Evolutionary conservation across 169 alveolate species (phyloP), one percentile per base, ranked within the genome.

Genomic region (Miamiensis avidus): DNA sequence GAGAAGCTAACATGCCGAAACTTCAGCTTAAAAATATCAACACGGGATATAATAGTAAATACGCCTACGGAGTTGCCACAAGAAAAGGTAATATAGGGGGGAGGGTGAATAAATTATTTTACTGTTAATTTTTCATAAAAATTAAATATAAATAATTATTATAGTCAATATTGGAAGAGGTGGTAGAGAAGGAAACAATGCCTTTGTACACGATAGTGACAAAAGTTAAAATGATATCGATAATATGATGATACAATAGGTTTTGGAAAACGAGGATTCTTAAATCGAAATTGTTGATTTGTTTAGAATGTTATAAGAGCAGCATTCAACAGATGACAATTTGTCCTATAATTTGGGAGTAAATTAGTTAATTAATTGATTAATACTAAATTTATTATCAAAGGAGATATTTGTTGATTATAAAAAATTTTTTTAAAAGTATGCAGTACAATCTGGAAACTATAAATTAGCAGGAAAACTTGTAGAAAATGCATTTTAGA

Each of bases 131-230:
- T n/a, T n/a, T n/a, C n/a, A n/a, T n/a, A n/a, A n/a, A n/a, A n/a
- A n/a, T n/a, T n/a, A n/a, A n/a, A n/a, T n/a, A n/a, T n/a, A n/a
- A n/a, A n/a, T n/a, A n/a, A n/a, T n/a, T n/a, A n/a, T n/a, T n/a
- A n/a, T n/a, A n/a, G n/a, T n/a, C n/a, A n/a, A n/a, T n/a, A n/a
- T n/a, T 83, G 85, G 96, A 0, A 89, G 98, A 84, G 98, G 98
- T 33, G 91, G 91, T 77, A 89, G 94, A 76, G 89, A 93, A 91
- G 98, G 98, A 26, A 93, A 95, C 86, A 94, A 93, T 89, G 98
- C 98, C 31, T 94, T 94, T 86, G 25, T 91, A n/a, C 79, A 87
- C 34, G 95, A 92, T n/a, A n/a, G 81, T 88, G 72, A 32, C 29
- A 82, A 74, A 0, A 73, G 29, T 72, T 33, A 6, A 74, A 16